phyloP scores from a whole-genome alignment of 1,139 yeast species.

The Meyerozyma carpophila region DNA sequence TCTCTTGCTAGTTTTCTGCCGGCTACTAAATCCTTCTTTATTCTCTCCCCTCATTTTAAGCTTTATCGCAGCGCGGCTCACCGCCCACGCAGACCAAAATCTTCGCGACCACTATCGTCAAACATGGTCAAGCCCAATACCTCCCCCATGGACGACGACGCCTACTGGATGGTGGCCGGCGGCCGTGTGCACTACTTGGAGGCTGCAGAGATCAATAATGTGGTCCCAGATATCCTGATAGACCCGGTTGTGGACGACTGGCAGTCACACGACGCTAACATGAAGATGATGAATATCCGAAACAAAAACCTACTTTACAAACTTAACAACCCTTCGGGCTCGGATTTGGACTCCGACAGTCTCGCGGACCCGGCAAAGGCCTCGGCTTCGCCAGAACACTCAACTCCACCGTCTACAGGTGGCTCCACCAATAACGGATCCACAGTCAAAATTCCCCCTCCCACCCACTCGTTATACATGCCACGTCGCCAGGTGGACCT shows the following conservation, averaged over 20 bases:
- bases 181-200: constrained; percentile 6
- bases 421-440: not conserved
- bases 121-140: not conserved
- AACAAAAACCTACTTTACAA: constrained; percentile 36
- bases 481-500: constrained; percentile 1
- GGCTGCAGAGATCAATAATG: constrained; percentile 1
- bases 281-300: constrained; percentile 25
- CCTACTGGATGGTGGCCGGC: constrained; percentile 4
- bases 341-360: constrained; percentile 33
- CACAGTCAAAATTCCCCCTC: not conserved
- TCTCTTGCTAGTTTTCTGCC: no score
- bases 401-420: not conserved
- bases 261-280: constrained; percentile 3
- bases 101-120: not conserved
- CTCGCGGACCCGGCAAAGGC: constrained; percentile 8
- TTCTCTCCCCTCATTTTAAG: not conserved
- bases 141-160: constrained; percentile 1
- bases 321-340: constrained; percentile 39
- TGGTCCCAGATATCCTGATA: not conserved
- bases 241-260: constrained; percentile 1
- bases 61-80: not conserved
- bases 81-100: not conserved
- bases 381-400: not conserved
- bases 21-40: no score
- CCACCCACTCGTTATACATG: not conserved